Evolutionary conservation across 805 yeast species (phyloP), one percentile per base, ranked within the genome.

Genomic region (Jamesozyma spencerorum): DNA sequence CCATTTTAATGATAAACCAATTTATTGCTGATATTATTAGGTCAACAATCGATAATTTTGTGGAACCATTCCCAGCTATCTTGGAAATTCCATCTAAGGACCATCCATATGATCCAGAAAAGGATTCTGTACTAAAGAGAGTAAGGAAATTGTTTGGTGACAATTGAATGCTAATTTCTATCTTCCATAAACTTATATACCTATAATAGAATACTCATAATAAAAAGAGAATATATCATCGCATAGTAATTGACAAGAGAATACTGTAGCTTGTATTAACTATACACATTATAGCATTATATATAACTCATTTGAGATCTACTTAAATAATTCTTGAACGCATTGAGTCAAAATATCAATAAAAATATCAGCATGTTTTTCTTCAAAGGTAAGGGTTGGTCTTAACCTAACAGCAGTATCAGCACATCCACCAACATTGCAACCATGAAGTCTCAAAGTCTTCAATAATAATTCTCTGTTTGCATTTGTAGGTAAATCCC

Each of bases 51-150:
- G 98, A 92, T 55, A 71, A 75, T 36, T 92, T 74, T 65, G 78
- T 94, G 14, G 77, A 79, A 48, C 95, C 98, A 10, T 92, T 92
- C 65, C 98, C 98, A 7, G 97, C 98, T 2, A 77, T 92, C 36
- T 71, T 92, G 57, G 98, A 92, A 66, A 92, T 92, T 47, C 98
- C 98, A 20, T 86, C 97, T 13, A 92, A 92, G 69, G 98, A 92
- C 58, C 97, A 92, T 62, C 97, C 98, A 18, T 92, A 92, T 62
- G 94, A 92, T 62, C 98, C 98, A 17, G 97, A 90, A 62, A 92
- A 90, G 77, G 98, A 92, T 64, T 82, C 95, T 17, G 87, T 92
- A 31, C 72, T 92, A 64, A 81, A 90, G 66, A 83, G 95, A 62
- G 98, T 92, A 27, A 82, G 95, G 70, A 79, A 95, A 60, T 68